A percentile compares a stretch with the other conserved stretches of the same genome.
Evolutionary conservation across 129 eudicot genomes (phyloP).

Genomic region (Lactuca saligna): DNA sequence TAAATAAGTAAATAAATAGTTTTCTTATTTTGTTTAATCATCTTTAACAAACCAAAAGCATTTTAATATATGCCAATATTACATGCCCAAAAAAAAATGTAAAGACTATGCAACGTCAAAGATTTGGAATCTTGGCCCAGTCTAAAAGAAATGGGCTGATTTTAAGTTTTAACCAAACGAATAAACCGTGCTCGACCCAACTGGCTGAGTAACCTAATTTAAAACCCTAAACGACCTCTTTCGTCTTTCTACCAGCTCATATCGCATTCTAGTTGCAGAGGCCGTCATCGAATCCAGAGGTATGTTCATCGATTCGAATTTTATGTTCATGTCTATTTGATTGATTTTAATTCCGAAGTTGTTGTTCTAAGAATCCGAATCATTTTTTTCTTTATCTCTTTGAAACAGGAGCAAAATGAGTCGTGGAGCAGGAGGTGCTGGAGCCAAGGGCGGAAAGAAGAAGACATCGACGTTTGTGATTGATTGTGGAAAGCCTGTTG

Average conservation of each 20-base stretch:
- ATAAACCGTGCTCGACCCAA: constrained; percentile 20
- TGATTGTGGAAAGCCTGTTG: constrained; percentile 60
- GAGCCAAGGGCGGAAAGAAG: constrained; percentile 49
- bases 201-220: constrained; percentile 22
- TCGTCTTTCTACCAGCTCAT: constrained; percentile 2
- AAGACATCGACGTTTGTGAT: constrained; percentile 41
- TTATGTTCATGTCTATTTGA: not conserved
- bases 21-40: too few relatives aligned
- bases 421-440: constrained; percentile 40
- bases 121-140: too few relatives aligned
- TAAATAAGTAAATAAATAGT: too few relatives aligned
- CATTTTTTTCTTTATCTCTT: not conserved
- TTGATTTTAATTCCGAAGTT: not conserved
- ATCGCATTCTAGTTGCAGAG: constrained; percentile 20
- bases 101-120: too few relatives aligned
- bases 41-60: too few relatives aligned
- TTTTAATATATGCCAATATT: too few relatives aligned
- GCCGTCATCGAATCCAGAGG: constrained; percentile 28
- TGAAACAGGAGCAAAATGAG: constrained; percentile 39
- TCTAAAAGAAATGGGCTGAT: too few relatives aligned
- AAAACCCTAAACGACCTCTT: constrained; percentile 30
- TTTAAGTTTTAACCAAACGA: too few relatives aligned
- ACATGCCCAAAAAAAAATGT: too few relatives aligned
- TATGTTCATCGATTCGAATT: not conserved
- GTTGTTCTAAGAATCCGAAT: not conserved